phyloP scores from a whole-genome alignment of 345 rosid species.

The Rhizophora apiculata region DNA sequence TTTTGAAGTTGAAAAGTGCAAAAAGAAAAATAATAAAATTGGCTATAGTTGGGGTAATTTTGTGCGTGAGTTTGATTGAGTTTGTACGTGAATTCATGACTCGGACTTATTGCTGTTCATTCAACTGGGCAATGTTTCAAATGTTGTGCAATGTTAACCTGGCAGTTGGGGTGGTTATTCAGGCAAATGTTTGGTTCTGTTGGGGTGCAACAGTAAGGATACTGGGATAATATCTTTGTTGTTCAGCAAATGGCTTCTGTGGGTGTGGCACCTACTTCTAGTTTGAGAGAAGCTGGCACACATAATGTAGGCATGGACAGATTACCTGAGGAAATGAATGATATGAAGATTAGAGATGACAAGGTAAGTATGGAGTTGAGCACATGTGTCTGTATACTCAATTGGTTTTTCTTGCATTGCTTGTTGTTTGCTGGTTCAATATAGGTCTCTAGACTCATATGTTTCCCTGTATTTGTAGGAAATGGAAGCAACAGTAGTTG shows the following conservation, averaged over 20 bases:
- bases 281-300: constrained; percentile 28
- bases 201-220: constrained; percentile 18
- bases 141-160: not conserved
- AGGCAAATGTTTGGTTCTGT: constrained; percentile 32
- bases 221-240: constrained; percentile 9
- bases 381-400: not conserved
- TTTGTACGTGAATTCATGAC: not conserved
- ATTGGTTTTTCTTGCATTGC: not conserved
- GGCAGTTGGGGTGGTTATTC: constrained; percentile 7
- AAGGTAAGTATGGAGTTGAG: constrained; percentile 12
- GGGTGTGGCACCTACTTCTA: constrained; percentile 29
- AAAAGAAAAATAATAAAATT: too few species aligned
- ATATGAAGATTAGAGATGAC: constrained; percentile 63
- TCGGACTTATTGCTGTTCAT: not conserved
- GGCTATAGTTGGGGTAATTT: too few species aligned
- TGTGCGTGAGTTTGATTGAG: not conserved
- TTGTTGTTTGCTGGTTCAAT: not conserved
- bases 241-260: constrained; percentile 29
- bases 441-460: not conserved
- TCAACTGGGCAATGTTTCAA: not conserved
- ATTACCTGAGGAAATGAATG: constrained; percentile 57
- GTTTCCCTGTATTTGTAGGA: constrained; percentile 46
- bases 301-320: constrained; percentile 35
- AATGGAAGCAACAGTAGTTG: constrained; percentile 86
- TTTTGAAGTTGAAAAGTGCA: too few species aligned